Percentiles rank a stretch among this genome's conserved stretches.
These are phyloP conservation scores for Dissophora globulifera DNA, from an alignment of 192 early-diverging fungal species.

Conservation along the genomic window DNA sequence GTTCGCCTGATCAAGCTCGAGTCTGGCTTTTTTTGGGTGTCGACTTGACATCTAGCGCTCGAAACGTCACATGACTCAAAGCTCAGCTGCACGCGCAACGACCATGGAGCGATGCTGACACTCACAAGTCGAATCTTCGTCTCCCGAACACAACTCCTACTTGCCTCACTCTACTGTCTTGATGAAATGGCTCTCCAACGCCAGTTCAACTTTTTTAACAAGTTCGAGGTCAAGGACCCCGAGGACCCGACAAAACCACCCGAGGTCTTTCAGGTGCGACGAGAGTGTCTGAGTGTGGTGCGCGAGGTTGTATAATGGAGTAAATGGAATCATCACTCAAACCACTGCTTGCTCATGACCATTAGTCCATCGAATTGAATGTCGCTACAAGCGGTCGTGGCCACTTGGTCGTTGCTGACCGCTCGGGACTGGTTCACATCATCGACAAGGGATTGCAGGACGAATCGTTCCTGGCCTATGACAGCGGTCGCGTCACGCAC, in stretches of 20 bases:
- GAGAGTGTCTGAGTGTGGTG: not conserved
- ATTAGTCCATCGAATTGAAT: constrained; percentile 46
- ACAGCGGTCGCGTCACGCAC: constrained; percentile 79
- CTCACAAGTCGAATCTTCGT: not conserved
- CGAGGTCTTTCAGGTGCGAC: constrained; percentile 68
- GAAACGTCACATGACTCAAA: too few species aligned
- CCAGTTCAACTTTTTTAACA: constrained; percentile 82
- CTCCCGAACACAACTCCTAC: not conserved
- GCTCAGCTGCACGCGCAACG: too few species aligned
- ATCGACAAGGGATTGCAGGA: constrained; percentile 72
- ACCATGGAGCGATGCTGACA: too few species aligned
- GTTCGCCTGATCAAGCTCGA: too few species aligned
- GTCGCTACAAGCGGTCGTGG: constrained; percentile 45
- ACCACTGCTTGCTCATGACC: too few species aligned
- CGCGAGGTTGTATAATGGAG: too few species aligned
- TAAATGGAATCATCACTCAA: not conserved
- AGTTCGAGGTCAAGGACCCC: constrained; percentile 68
- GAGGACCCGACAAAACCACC: constrained; percentile 63
- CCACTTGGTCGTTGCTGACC: constrained; percentile 57
- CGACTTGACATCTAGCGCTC: too few species aligned
- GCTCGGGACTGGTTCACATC: constrained; percentile 70
- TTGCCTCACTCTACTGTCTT: not conserved
- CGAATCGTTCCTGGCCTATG: constrained; percentile 71
- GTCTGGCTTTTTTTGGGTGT: too few species aligned
- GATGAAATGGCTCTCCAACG: constrained; percentile 49